Evolutionary conservation across 2,329 filamentous ascomycete genomes (phyloP).

Genomic region (Colletotrichum sp.): DNA sequence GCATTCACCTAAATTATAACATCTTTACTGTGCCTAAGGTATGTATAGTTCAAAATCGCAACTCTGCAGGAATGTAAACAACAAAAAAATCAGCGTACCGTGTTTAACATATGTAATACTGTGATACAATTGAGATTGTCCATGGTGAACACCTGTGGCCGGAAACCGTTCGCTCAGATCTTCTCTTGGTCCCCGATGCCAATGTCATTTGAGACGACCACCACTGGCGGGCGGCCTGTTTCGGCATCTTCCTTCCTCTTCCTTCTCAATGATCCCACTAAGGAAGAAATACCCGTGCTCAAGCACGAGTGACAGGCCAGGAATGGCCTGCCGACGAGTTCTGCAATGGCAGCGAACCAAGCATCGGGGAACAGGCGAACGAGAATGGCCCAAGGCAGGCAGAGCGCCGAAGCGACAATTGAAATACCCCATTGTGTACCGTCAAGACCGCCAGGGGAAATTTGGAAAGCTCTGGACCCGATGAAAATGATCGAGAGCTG

Average conservation of each 20-base stretch:
- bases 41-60: no score
- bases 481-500: slow-evolving; percentile 64
- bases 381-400: slow-evolving; percentile 52
- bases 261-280: background rate
- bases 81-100: no score
- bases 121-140: no score
- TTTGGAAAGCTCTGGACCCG: slow-evolving; percentile 57
- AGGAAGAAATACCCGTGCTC: background rate
- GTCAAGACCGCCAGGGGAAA: slow-evolving; percentile 32
- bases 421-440: slow-evolving; percentile 60
- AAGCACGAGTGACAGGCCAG: background rate
- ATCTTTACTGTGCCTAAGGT: no score
- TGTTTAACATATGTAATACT: no score
- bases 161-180: no score
- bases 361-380: slow-evolving; percentile 56
- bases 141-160: no score
- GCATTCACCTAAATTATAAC: no score
- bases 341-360: background rate
- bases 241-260: background rate
- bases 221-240: background rate
- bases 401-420: slow-evolving; percentile 50
- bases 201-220: background rate
- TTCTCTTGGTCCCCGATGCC: no score
- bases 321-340: background rate
- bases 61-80: no score